phyloP scores from a whole-genome alignment of 1,284 basidiomycete genomes.

The Gastroboletus turbinatus region DNA sequence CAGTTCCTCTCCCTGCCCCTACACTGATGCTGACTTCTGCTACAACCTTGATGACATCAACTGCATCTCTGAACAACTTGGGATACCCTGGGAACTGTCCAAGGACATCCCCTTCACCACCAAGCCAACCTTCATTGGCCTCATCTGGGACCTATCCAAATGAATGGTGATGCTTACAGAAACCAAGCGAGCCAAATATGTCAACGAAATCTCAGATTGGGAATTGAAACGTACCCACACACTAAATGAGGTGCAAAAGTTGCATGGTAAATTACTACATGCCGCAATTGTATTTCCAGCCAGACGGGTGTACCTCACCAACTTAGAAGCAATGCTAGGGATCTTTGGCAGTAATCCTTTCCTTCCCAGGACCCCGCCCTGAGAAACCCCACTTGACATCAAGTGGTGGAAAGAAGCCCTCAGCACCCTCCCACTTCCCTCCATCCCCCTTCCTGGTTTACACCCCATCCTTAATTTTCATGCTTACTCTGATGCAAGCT shows the following conservation, averaged over 20 bases:
- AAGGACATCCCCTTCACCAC: background rate
- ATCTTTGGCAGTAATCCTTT: conserved; percentile 26
- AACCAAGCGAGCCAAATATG: background rate
- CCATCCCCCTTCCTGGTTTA: rapidly evolving
- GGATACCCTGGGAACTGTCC: too few relatives aligned
- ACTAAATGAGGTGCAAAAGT: conserved; percentile 28
- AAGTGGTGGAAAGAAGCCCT: background rate
- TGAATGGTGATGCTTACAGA: conserved; percentile 7
- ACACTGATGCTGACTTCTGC: too few relatives aligned
- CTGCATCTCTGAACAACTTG: too few relatives aligned
- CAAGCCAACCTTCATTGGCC: background rate
- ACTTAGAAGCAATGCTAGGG: conserved; percentile 30
- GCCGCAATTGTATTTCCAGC: conserved; percentile 26
- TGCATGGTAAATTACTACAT: conserved; percentile 40
- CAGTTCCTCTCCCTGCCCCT: too few relatives aligned
- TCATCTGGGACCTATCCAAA: too few relatives aligned
- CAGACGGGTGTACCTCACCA: conserved; percentile 34
- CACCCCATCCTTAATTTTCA: background rate
- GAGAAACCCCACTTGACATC: background rate
- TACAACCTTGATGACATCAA: too few relatives aligned
- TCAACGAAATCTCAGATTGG: too few relatives aligned
- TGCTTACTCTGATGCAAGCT: conserved; percentile 43
- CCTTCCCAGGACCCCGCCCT: background rate
- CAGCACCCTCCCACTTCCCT: background rate
- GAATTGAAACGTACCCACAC: conserved; percentile 9